Base-by-base conservation (phyloP, 108 stramenopile genomes). In the Skeletonema tropicum region DNA sequence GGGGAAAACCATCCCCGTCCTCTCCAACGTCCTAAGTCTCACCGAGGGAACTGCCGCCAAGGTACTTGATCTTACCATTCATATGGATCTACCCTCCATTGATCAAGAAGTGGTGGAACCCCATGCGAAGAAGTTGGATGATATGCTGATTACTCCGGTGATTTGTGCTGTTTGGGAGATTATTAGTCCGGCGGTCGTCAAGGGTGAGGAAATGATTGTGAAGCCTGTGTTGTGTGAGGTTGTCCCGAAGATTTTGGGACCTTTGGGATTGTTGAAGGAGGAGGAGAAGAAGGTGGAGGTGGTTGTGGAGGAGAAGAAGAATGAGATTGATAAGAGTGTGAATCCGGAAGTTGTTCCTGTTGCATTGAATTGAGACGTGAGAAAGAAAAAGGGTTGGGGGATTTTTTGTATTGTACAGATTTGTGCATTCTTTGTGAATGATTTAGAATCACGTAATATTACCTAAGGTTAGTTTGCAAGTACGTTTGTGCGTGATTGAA, bases 1-100 rank as follows among this genome's bases (percentile, higher is more conserved):
- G 90, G 92, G 90, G 46, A 93, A 94, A 60, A 76, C 81, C 17
- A 76, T 89, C 38, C 74, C 90, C 35, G 36, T 90, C 35, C 57
- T 94, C 19, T 48, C 61, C 19, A 63, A 75, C 65, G 59, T 91
- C 39, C 73, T 90, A n/a, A 86, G 83, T 32, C 71, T 90, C 21
- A 85, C 89, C 49, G 93, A 94, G 62, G 75, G 72, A 6, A 85
- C 87, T 14, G 88, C 89, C 58, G 69, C 84, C n/a, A 90, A 89
- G 68, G 82, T 89, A 15, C 59, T 91, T 25, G 71, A 64, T 10
- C 59, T 80, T 13, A 80, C 84, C 21, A 13, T 80, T 26, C 61
- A 80, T 23, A 80, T 70, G 88, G 85, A 67, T 74, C 83, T 61
- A 35, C 76, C 73, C 3, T 72, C 78, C 35, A 73, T 94, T 60